phyloP scores from a whole-genome alignment of 495 filamentous ascomycete species.

The Penicillium waksmanii region DNA sequence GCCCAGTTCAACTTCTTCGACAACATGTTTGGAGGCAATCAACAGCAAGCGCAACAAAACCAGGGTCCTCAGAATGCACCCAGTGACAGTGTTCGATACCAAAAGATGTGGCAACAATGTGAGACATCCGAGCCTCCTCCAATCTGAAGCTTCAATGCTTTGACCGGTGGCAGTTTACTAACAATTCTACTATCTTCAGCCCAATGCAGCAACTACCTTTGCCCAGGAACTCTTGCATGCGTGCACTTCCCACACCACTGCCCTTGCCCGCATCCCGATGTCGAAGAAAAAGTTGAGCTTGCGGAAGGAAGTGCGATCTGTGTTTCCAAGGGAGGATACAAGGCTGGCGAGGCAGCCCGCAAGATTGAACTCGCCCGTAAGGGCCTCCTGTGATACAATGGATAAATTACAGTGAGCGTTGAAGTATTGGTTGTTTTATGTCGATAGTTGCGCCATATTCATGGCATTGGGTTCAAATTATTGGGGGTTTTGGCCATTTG shows the following conservation, averaged over 20 bases:
- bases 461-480: neutral
- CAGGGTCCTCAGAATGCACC: conserved; percentile 73
- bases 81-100: conserved; percentile 79
- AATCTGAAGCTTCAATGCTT: neutral
- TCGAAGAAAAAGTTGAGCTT: conserved; percentile 88
- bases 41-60: conserved; percentile 63
- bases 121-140: conserved; percentile 11
- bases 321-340: conserved; percentile 80
- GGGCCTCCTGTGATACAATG: conserved; percentile 66
- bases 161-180: conserved; percentile 3
- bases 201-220: conserved; percentile 88
- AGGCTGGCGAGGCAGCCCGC: conserved; percentile 70
- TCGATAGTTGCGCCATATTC: neutral
- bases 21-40: conserved; percentile 71
- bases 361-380: conserved; percentile 84
- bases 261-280: conserved; percentile 77
- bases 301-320: conserved; percentile 82
- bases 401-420: neutral
- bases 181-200: conserved; percentile 40
- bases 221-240: conserved; percentile 85
- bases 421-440: neutral
- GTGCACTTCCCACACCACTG: conserved; percentile 94
- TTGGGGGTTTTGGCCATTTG: neutral
- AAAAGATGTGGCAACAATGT: conserved; percentile 68
- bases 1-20: conserved; percentile 92